These are phyloP conservation scores for Onygenales sp. DNA, from an alignment of 2,329 filamentous ascomycete species.

Conservation along the genomic window DNA sequence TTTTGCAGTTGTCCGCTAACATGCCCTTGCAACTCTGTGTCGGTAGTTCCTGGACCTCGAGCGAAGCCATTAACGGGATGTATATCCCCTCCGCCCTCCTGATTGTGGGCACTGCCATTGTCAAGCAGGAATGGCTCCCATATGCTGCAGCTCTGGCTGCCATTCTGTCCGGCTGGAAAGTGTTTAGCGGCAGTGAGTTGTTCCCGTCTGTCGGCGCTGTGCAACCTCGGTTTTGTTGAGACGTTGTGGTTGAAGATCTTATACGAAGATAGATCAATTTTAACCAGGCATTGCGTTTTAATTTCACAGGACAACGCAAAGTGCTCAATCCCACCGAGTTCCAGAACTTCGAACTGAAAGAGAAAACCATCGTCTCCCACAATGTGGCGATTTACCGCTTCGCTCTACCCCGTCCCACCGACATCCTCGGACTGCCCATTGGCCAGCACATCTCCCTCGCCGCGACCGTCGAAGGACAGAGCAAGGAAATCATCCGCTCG, in stretches of 20 bases:
- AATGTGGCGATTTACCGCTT: constrained; percentile 99
- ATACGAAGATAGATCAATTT: background rate
- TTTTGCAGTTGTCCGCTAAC: background rate
- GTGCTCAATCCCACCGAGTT: constrained; percentile 79
- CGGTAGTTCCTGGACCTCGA: constrained; percentile 17
- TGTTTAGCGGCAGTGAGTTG: constrained; percentile 59
- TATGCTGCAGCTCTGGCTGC: constrained; percentile 61
- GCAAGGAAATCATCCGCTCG: constrained; percentile 78
- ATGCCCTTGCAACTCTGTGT: background rate
- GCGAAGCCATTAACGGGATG: constrained; percentile 63
- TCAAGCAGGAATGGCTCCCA: constrained; percentile 68
- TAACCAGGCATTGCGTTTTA: background rate
- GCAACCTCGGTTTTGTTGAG: background rate
- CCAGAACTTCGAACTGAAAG: constrained; percentile 84
- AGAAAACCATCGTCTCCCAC: constrained; percentile 94
- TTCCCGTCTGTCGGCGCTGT: background rate
- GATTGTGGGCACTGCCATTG: constrained; percentile 63
- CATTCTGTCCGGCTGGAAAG: constrained; percentile 60
- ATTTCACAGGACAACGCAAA: constrained; percentile 57
- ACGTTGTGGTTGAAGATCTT: background rate
- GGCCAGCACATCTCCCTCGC: constrained; percentile 98
- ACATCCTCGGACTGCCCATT: constrained; percentile 91
- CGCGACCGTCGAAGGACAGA: constrained; percentile 64
- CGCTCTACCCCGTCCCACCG: constrained; percentile 62
- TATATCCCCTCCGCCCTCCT: constrained; percentile 76